phyloP scores from a whole-genome alignment of 2,329 filamentous ascomycete genomes.

The Phyllosticta capitalensis region DNA sequence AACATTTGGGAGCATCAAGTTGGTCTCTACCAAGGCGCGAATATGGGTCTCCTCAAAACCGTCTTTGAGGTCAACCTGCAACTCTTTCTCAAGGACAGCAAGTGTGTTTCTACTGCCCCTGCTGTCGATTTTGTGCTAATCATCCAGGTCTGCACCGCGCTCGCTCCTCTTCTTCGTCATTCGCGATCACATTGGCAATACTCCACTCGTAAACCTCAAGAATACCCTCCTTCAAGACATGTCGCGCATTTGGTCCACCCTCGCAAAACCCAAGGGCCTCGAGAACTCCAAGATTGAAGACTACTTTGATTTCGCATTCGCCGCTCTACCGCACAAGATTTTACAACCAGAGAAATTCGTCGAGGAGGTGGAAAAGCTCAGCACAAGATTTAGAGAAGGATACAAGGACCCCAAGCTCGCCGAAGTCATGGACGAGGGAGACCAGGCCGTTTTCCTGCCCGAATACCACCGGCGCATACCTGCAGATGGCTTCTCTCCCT shows the following conservation, averaged over 20 bases:
- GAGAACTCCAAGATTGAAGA: slow-evolving; percentile 87
- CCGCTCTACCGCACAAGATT: slow-evolving; percentile 91
- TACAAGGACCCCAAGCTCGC: slow-evolving; percentile 58
- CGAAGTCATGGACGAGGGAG: slow-evolving; percentile 58
- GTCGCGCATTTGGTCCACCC: slow-evolving; percentile 80
- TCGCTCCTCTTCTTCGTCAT: slow-evolving; percentile 98
- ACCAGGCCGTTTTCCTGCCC: slow-evolving; percentile 74
- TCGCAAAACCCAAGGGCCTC: slow-evolving; percentile 82
- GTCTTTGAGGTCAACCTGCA: slow-evolving; percentile 98
- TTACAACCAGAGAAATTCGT: slow-evolving; percentile 88
- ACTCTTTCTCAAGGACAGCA: slow-evolving; percentile 89
- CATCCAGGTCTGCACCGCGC: slow-evolving; percentile 64
- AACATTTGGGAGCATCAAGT: slow-evolving; percentile 99
- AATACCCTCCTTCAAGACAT: slow-evolving; percentile 86
- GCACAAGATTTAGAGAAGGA: slow-evolving; percentile 71
- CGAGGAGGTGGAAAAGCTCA: slow-evolving; percentile 68
- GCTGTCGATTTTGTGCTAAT: slow-evolving; percentile 1
- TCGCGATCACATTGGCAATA: slow-evolving; percentile 88
- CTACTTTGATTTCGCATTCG: slow-evolving; percentile 98
- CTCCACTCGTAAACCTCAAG: slow-evolving; percentile 80
- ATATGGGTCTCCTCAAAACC: slow-evolving; percentile 97
- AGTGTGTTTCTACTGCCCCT: slow-evolving; percentile 45
- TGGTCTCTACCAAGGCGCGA: slow-evolving; percentile 93
- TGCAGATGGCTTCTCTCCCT: slow-evolving; percentile 90
- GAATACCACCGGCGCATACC: slow-evolving; percentile 95